Evolutionary conservation across 1,139 yeast species (phyloP).

Genomic region (Wickerhamomyces sp.): DNA sequence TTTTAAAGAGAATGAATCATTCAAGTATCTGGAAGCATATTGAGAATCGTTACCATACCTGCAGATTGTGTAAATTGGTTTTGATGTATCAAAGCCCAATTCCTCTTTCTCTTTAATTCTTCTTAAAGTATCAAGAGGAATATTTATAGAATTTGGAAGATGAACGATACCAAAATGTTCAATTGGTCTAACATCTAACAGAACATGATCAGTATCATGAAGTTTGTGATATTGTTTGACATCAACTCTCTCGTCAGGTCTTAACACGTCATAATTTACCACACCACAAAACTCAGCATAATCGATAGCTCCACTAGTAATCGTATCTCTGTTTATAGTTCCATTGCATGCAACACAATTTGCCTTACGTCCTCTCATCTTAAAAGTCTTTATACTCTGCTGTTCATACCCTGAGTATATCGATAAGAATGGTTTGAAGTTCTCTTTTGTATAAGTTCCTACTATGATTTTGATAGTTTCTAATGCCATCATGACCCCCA

Average conservation of each 20-base stretch:
- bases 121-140: slow-evolving; percentile 53
- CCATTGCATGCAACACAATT: slow-evolving; percentile 67
- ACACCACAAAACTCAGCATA: slow-evolving; percentile 76
- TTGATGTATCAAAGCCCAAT: slow-evolving; percentile 16
- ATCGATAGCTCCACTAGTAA: slow-evolving; percentile 47
- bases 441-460: slow-evolving; percentile 45
- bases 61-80: slow-evolving; percentile 53
- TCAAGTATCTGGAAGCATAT: slow-evolving; percentile 57
- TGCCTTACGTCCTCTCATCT: slow-evolving; percentile 67
- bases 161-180: slow-evolving; percentile 71
- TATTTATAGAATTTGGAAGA: slow-evolving; percentile 55
- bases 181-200: slow-evolving; percentile 78
- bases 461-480: slow-evolving; percentile 77
- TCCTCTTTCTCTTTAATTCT: slow-evolving; percentile 29
- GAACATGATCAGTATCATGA: slow-evolving; percentile 24
- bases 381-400: slow-evolving; percentile 67
- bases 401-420: slow-evolving; percentile 71
- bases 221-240: slow-evolving; percentile 38
- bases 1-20: slow-evolving; percentile 42
- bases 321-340: slow-evolving; percentile 39
- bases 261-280: slow-evolving; percentile 42
- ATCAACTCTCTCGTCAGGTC: slow-evolving; percentile 43
- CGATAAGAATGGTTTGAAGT: slow-evolving; percentile 64
- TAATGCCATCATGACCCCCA: slow-evolving; percentile 86
- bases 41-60: slow-evolving; percentile 92